Conservation (phyloP, 306 rosid genomes). For the Pueraria montana region DNA sequence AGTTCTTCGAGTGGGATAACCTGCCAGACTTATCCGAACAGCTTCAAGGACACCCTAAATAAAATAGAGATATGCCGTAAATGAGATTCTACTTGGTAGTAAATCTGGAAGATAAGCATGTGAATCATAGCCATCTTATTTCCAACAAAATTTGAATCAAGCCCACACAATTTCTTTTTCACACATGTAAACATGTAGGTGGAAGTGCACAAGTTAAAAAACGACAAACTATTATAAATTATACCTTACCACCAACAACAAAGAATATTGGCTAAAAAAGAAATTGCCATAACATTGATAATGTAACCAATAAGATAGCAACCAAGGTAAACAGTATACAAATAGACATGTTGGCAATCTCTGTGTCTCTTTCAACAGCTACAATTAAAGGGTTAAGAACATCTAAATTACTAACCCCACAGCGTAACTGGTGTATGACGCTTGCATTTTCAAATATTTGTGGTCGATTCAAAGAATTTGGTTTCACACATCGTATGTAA, state of each 20-base stretch:
- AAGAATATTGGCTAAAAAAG: constrained; percentile 10
- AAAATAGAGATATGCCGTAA: constrained; percentile 40
- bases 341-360: constrained; percentile 37
- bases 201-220: constrained; percentile 16
- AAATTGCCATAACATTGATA: not conserved
- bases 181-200: not conserved
- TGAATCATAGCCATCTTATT: constrained; percentile 27
- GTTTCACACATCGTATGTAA: constrained; percentile 97
- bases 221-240: not conserved
- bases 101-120: constrained; percentile 39
- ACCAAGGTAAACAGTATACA: constrained; percentile 16
- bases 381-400: constrained; percentile 38
- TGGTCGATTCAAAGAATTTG: constrained; percentile 88
- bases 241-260: not conserved
- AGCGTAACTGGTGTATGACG: constrained; percentile 92
- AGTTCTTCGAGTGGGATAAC: constrained; percentile 94
- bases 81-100: constrained; percentile 19
- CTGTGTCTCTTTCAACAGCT: constrained; percentile 37
- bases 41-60: constrained; percentile 96
- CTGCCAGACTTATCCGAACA: constrained; percentile 98
- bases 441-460: constrained; percentile 91
- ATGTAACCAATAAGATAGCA: constrained; percentile 13
- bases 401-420: constrained; percentile 82
- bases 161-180: not conserved
- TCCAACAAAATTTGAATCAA: constrained; percentile 41